Percentiles rank a stretch among this genome's conserved stretches.
These are phyloP conservation scores for Imleria badia DNA, from an alignment of 768 basidiomycete species.

Conservation along the genomic window DNA sequence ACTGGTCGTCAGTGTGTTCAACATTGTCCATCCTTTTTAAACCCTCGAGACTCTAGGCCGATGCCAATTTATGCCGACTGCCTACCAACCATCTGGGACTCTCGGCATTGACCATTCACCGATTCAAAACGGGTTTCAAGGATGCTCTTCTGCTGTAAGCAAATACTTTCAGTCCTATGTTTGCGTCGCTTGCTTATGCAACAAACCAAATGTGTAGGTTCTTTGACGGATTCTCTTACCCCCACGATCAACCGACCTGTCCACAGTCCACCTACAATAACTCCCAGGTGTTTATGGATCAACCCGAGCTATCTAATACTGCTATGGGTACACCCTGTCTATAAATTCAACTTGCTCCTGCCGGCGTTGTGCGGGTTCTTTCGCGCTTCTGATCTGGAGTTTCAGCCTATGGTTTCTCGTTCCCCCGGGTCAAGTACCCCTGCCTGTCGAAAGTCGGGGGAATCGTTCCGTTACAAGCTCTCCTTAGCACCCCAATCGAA, in stretches of 20 bases:
- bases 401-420: background rate
- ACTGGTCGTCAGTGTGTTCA: background rate
- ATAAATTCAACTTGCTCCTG: background rate
- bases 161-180: background rate
- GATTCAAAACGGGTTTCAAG: background rate
- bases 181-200: background rate
- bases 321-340: background rate
- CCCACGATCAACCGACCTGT: too few relatives aligned
- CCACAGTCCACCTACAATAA: background rate
- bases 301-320: background rate
- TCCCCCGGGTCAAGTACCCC: too few relatives aligned
- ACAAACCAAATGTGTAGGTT: background rate
- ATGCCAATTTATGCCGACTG: background rate
- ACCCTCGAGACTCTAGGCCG: too few relatives aligned
- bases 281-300: background rate
- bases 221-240: background rate
- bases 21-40: background rate
- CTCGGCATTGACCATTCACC: too few relatives aligned
- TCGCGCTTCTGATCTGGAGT: background rate
- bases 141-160: background rate
- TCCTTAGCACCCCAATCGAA: background rate
- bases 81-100: too few relatives aligned
- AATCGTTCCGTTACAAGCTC: background rate
- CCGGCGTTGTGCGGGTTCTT: background rate
- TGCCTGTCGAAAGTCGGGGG: background rate